phyloP scores from a whole-genome alignment of 2,329 filamentous ascomycete species.

The Ophiostoma triangulosporum region DNA sequence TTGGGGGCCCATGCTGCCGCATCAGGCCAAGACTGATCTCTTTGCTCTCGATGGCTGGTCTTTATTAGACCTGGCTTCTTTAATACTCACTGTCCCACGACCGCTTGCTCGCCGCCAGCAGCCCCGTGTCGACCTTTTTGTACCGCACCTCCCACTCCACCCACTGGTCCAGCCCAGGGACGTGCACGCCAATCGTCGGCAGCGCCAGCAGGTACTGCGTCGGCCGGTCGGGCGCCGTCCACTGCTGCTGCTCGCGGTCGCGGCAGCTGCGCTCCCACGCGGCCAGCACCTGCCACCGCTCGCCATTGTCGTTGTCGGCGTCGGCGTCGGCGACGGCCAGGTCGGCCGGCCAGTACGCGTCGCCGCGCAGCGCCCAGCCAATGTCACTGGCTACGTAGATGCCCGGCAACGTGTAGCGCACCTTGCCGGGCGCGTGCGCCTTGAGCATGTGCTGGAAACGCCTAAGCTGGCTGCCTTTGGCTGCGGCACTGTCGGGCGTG shows the following conservation, averaged over 20 bases:
- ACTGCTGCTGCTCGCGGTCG: background rate
- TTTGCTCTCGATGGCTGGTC: background rate
- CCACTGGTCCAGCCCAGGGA: constrained; percentile 35
- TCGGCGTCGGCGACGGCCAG: background rate
- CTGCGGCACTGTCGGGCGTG: background rate
- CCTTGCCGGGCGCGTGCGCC: constrained; percentile 39
- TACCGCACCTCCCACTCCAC: constrained; percentile 37
- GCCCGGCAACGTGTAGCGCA: constrained; percentile 41
- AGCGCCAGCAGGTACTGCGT: constrained; percentile 35
- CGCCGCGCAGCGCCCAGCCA: constrained; percentile 13
- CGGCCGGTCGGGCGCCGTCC: background rate
- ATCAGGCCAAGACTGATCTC: too few relatives aligned
- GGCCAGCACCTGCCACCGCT: background rate
- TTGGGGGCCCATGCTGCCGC: too few relatives aligned
- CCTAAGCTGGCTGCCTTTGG: background rate
- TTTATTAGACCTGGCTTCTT: background rate
- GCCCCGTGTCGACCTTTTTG: constrained; percentile 31
- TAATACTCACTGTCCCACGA: background rate
- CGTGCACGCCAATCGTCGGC: constrained; percentile 35
- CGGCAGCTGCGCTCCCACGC: constrained; percentile 10
- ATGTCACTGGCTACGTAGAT: constrained; percentile 33
- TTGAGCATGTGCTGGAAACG: constrained; percentile 30
- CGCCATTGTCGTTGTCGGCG: background rate
- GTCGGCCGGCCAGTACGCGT: constrained; percentile 11
- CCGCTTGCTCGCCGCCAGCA: constrained; percentile 17